These are phyloP conservation scores for Pinus tabuliformis DNA, from an alignment of 75 land plant species.

Conservation along the genomic window DNA sequence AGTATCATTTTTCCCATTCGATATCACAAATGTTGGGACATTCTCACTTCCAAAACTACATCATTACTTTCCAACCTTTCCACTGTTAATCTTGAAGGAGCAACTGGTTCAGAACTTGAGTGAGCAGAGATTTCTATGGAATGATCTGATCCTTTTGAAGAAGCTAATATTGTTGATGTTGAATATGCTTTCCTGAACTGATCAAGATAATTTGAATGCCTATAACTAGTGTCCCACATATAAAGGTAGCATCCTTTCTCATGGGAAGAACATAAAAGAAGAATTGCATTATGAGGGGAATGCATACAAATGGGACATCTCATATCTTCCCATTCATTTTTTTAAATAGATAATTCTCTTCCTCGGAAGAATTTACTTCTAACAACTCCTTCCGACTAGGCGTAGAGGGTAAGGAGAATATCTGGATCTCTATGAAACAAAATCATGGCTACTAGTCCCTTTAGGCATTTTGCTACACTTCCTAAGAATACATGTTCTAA, in stretches of 20 bases:
- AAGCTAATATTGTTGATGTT: not conserved
- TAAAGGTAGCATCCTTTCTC: slow-evolving; percentile 47
- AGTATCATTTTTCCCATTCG: slow-evolving; percentile 16
- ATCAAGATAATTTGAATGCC: slow-evolving; percentile 49
- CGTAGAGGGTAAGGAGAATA: slow-evolving; percentile 6
- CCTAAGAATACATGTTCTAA: no score
- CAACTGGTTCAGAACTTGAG: not conserved
- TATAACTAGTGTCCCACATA: slow-evolving; percentile 48
- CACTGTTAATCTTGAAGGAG: slow-evolving; percentile 19
- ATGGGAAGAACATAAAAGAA: slow-evolving; percentile 35
- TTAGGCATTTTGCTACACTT: slow-evolving; percentile 9
- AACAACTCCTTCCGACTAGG: not conserved
- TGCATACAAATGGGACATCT: slow-evolving; percentile 61
- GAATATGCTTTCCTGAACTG: slow-evolving; percentile 31
- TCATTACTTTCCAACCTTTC: slow-evolving; percentile 29
- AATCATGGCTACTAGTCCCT: not conserved
- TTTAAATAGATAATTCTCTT: not conserved
- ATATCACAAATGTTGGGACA: slow-evolving; percentile 15
- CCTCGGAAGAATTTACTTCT: slow-evolving; percentile 8
- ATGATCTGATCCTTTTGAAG: not conserved
- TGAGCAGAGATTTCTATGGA: not conserved
- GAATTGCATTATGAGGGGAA: slow-evolving; percentile 45
- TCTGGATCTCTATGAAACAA: slow-evolving; percentile 4
- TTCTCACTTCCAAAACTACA: slow-evolving; percentile 20
- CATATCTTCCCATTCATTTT: slow-evolving; percentile 39